A percentile compares a stretch with the other conserved stretches of the same genome.
phyloP scores from a whole-genome alignment of 345 rosid species.

The Eucalyptus curtisii region DNA sequence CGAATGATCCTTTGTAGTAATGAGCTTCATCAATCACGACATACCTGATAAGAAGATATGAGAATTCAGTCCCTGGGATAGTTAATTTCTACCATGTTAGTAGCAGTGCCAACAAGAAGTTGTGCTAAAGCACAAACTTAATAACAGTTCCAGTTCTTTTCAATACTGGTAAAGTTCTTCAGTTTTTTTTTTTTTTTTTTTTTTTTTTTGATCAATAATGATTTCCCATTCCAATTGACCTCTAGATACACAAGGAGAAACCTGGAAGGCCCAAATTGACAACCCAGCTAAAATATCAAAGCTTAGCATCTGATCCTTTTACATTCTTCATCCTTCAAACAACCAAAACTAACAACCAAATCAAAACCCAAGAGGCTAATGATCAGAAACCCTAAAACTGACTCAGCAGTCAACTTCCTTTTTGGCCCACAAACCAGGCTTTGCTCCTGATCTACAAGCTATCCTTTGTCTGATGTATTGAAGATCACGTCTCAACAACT shows the following conservation, averaged over 20 bases:
- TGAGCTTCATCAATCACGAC: constrained; percentile 95
- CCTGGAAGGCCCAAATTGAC: background rate
- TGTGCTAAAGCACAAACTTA: background rate
- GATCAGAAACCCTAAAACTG: background rate
- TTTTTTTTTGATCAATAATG: background rate
- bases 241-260: background rate
- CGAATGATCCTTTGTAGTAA: constrained; percentile 92
- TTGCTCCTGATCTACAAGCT: background rate
- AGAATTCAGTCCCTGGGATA: background rate
- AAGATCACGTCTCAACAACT: background rate
- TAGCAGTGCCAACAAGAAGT: background rate
- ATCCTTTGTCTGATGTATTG: background rate
- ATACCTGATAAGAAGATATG: constrained; percentile 29
- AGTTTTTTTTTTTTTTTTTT: background rate
- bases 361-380: background rate
- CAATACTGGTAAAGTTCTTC: background rate
- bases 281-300: background rate
- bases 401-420: background rate
- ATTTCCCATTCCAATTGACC: background rate
- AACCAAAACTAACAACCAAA: background rate
- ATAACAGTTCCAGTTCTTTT: background rate
- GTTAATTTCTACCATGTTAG: background rate
- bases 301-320: background rate
- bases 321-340: background rate
- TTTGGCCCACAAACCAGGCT: background rate